Conservation (phyloP, 805 yeast genomes). For the Isabelozyma gotoi region DNA sequence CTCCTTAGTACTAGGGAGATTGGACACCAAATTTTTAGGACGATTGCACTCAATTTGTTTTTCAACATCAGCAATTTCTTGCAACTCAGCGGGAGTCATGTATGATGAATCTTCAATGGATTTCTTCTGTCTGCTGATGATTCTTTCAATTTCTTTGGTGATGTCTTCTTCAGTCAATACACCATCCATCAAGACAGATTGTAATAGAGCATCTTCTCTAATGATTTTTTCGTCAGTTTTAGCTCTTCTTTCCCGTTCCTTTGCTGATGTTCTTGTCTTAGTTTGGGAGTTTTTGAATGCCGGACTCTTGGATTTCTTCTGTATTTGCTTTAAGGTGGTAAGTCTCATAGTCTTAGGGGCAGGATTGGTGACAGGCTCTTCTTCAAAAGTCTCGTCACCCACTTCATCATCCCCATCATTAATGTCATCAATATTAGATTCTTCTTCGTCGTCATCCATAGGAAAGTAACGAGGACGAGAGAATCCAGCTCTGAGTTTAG, state of each 20-base stretch:
- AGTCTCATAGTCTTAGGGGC: not conserved
- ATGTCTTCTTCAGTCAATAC: slow-evolving; percentile 27
- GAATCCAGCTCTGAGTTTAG: not conserved
- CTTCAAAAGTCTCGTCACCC: not conserved
- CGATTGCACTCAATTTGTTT: slow-evolving; percentile 22
- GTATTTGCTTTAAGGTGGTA: not conserved
- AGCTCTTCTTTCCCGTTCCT: slow-evolving; percentile 13
- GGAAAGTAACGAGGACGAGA: not conserved
- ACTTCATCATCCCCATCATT: not conserved
- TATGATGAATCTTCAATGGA: slow-evolving; percentile 19
- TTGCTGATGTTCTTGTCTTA: not conserved
- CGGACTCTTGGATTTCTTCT: not conserved
- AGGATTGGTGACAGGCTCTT: not conserved
- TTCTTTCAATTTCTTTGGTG: slow-evolving; percentile 17
- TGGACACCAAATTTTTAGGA: slow-evolving; percentile 49
- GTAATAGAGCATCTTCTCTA: slow-evolving; percentile 1
- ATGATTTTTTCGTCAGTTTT: slow-evolving; percentile 14
- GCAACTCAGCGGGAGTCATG: slow-evolving; percentile 17
- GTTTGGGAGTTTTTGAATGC: not conserved
- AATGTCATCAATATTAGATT: too few species aligned
- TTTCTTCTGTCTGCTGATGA: slow-evolving; percentile 20
- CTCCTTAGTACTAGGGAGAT: slow-evolving; percentile 58
- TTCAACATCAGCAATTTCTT: slow-evolving; percentile 13
- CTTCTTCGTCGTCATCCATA: not conserved
- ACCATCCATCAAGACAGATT: slow-evolving; percentile 28